A percentile compares a stretch with the other conserved stretches of the same genome.
These are phyloP conservation scores for Neovahlkampfia damariscottae DNA, from an alignment of 78 protist species.

Conservation along the genomic window DNA sequence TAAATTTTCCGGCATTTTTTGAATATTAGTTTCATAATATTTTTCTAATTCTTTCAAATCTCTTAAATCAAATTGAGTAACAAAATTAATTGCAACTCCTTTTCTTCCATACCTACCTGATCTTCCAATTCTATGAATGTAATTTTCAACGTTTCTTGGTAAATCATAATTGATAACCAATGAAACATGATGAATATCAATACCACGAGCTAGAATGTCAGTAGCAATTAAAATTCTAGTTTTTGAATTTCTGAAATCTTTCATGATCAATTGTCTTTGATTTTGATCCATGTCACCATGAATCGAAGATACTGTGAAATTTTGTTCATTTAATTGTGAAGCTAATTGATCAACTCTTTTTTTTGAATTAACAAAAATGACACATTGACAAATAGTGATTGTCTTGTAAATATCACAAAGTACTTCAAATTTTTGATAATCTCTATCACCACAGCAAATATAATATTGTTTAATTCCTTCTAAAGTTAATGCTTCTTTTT, in stretches of 20 bases:
- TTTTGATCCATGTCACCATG: slow-evolving; percentile 37
- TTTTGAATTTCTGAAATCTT: slow-evolving; percentile 21
- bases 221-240: slow-evolving; percentile 61
- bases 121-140: slow-evolving; percentile 62
- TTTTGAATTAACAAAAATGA: slow-evolving; percentile 70
- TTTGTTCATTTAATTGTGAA: not conserved
- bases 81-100: slow-evolving; percentile 82
- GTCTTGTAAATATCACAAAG: slow-evolving; percentile 59
- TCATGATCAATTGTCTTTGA: slow-evolving; percentile 27
- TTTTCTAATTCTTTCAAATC: slow-evolving; percentile 48
- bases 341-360: slow-evolving; percentile 27
- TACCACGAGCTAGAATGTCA: slow-evolving; percentile 77
- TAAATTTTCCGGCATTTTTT: not conserved
- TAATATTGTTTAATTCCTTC: slow-evolving; percentile 70
- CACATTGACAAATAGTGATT: slow-evolving; percentile 55
- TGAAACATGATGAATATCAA: slow-evolving; percentile 56
- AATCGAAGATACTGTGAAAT: slow-evolving; percentile 20
- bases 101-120: slow-evolving; percentile 84
- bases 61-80: slow-evolving; percentile 44
- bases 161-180: slow-evolving; percentile 49
- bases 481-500: slow-evolving; percentile 48
- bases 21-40: not conserved
- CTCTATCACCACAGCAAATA: slow-evolving; percentile 35
- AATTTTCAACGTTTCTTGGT: slow-evolving; percentile 26
- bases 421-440: slow-evolving; percentile 33